phyloP scores from a whole-genome alignment of 2,329 filamentous ascomycete species.

The Phaeosphaeriaceae sp. region DNA sequence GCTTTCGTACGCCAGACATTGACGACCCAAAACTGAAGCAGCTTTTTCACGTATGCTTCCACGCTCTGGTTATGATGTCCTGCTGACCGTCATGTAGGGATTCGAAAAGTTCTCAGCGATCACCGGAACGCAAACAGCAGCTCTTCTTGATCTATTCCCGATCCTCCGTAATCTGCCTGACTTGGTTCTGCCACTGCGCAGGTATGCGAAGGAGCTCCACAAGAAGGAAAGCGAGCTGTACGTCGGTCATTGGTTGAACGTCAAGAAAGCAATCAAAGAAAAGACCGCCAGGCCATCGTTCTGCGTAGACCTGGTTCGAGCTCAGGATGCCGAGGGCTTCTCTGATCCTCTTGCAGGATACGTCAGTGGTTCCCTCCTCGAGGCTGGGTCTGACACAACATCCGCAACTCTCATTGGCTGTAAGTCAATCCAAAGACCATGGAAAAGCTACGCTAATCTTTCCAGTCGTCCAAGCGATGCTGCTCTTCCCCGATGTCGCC shows the following conservation, averaged over 20 bases:
- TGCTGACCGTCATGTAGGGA: conserved; percentile 32
- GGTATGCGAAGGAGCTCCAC: conserved; percentile 53
- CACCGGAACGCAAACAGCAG: conserved; percentile 51
- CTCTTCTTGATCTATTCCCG: conserved; percentile 57
- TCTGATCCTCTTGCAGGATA: conserved; percentile 32
- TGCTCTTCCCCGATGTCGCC: conserved; percentile 31
- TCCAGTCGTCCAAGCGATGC: conserved; percentile 33
- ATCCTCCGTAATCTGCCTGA: conserved; percentile 50
- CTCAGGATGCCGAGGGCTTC: conserved; percentile 27
- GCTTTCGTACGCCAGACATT: conserved; percentile 41
- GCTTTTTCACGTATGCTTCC: conserved; percentile 12
- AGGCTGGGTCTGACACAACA: conserved; percentile 42
- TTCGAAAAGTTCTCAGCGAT: conserved; percentile 53
- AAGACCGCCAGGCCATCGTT: conserved; percentile 29
- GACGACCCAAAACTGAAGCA: conserved; percentile 24
- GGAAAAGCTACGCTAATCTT: background rate
- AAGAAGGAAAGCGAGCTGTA: conserved; percentile 49
- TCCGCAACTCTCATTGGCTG: conserved; percentile 27
- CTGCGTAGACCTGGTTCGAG: conserved; percentile 26
- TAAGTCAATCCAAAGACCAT: background rate
- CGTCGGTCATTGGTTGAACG: conserved; percentile 27
- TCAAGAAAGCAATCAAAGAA: conserved; percentile 23
- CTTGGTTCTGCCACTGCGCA: conserved; percentile 40
- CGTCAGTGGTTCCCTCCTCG: conserved; percentile 31
- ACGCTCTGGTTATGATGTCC: conserved; percentile 3